Conservation (phyloP, 495 filamentous ascomycete genomes). For the Aspergillus avenaceus region DNA sequence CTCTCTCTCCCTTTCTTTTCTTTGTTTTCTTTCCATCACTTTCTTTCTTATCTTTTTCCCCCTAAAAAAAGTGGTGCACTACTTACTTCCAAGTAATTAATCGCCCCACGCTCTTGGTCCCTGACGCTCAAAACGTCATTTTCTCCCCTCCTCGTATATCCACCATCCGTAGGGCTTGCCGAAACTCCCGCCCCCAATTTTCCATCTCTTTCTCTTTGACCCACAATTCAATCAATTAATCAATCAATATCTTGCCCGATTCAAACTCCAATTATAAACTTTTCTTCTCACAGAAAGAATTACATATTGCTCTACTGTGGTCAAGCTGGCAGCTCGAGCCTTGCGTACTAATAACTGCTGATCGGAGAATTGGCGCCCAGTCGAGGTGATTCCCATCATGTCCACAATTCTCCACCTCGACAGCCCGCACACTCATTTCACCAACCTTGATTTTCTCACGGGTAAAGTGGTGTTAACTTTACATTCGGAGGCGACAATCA, state of each 20-base stretch:
- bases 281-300: no score
- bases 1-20: neutral
- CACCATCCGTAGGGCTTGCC: slow-evolving; percentile 6
- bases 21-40: neutral
- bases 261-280: no score
- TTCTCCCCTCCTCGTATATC: slow-evolving; percentile 6
- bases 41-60: neutral
- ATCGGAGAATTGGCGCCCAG: no score
- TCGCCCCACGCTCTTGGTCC: slow-evolving; percentile 5
- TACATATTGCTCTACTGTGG: no score
- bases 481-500: slow-evolving; percentile 60
- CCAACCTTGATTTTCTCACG: slow-evolving; percentile 80
- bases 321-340: no score
- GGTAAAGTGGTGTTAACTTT: slow-evolving; percentile 65
- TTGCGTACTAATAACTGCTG: neutral
- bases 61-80: neutral
- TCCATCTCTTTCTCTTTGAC: neutral
- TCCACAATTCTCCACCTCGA: slow-evolving; percentile 76
- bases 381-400: slow-evolving; percentile 48
- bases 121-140: slow-evolving; percentile 21
- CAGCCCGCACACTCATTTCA: slow-evolving; percentile 69
- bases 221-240: neutral
- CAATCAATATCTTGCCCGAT: neutral
- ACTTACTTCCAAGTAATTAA: neutral
- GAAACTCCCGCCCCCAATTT: neutral